These are phyloP conservation scores for Funneliformis mosseae DNA, from an alignment of 192 early-diverging fungal species.

Conservation along the genomic window DNA sequence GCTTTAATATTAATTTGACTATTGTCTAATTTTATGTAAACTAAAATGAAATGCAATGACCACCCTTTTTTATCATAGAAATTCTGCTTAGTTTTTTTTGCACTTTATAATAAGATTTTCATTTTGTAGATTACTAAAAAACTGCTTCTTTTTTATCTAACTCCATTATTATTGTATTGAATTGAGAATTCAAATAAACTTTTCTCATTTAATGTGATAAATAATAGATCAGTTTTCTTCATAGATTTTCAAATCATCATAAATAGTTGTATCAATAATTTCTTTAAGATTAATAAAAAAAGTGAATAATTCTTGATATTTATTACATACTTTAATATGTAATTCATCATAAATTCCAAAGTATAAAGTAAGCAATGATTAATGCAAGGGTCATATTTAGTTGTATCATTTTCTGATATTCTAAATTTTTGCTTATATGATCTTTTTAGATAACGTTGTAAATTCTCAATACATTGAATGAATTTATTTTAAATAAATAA, in stretches of 20 bases:
- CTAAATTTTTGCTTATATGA: too few relatives aligned
- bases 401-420: too few relatives aligned
- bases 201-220: neutral
- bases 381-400: neutral
- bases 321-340: neutral
- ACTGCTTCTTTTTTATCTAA: neutral
- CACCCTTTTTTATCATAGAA: slow-evolving; percentile 1
- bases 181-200: neutral
- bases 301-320: neutral
- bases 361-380: neutral
- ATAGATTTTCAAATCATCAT: neutral
- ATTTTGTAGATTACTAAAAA: slow-evolving; percentile 8
- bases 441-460: too few relatives aligned
- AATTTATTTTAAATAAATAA: too few relatives aligned
- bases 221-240: neutral
- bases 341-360: neutral
- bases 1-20: neutral
- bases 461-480: too few relatives aligned
- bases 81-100: neutral
- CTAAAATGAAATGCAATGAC: neutral
- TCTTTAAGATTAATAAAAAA: neutral
- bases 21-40: neutral
- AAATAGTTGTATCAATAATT: neutral
- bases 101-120: neutral
- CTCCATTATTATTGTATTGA: neutral